Percentiles rank a stretch among this genome's conserved stretches.
phyloP scores from a whole-genome alignment of 2,329 filamentous ascomycete genomes.

The Paraphaeosphaeria minitans region DNA sequence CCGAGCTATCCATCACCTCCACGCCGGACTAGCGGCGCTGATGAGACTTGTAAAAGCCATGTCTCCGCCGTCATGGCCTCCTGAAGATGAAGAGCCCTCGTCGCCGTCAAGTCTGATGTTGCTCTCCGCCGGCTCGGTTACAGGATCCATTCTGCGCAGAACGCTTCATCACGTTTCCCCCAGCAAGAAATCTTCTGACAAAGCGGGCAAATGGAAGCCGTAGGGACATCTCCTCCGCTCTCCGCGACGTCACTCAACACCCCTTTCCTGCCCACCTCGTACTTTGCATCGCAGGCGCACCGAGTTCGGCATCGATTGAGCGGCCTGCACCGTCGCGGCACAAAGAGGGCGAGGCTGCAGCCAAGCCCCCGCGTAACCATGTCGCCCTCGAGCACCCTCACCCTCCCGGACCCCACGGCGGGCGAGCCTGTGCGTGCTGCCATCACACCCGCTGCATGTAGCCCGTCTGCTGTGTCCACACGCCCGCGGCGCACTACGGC shows the following conservation, averaged over 20 bases:
- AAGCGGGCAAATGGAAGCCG: slow-evolving; percentile 47
- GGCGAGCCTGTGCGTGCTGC: slow-evolving; percentile 33
- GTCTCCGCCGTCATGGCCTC: not conserved
- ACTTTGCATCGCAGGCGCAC: slow-evolving; percentile 24
- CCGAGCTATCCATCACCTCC: slow-evolving; percentile 7
- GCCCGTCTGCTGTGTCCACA: slow-evolving; percentile 20
- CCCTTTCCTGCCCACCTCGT: slow-evolving; percentile 23
- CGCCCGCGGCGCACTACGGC: slow-evolving; percentile 37
- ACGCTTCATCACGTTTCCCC: slow-evolving; percentile 43
- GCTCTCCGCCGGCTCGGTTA: slow-evolving; percentile 19
- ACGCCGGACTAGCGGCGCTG: slow-evolving; percentile 4
- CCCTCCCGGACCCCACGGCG: slow-evolving; percentile 36
- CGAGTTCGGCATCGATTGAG: slow-evolving; percentile 27
- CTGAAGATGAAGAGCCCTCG: not conserved
- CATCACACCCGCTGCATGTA: slow-evolving; percentile 2
- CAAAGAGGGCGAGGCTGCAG: slow-evolving; percentile 44
- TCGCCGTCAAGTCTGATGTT: slow-evolving; percentile 6
- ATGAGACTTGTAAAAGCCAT: not conserved
- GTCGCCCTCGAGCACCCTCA: slow-evolving; percentile 27
- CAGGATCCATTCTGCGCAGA: slow-evolving; percentile 47
- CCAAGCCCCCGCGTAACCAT: slow-evolving; percentile 41
- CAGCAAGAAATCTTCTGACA: slow-evolving; percentile 32
- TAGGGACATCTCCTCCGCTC: slow-evolving; percentile 26
- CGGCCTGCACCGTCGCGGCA: slow-evolving; percentile 23
- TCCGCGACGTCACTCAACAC: slow-evolving; percentile 25